A percentile compares a stretch with the other conserved stretches of the same genome.
Conservation (phyloP, 1,284 basidiomycete species). For the Testicularia cyperi region DNA sequence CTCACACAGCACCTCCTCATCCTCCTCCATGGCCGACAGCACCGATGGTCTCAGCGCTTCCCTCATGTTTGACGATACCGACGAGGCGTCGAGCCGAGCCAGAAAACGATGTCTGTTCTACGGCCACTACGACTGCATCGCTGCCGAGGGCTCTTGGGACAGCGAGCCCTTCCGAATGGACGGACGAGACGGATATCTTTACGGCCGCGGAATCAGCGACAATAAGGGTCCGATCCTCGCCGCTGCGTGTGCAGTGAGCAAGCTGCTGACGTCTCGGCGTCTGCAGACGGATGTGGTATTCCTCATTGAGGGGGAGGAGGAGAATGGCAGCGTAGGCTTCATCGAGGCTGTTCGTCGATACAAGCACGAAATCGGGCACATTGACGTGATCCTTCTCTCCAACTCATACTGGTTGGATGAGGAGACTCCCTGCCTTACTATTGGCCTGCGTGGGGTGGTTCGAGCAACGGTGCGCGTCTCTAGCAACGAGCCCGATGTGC, state of each 20-base stretch:
- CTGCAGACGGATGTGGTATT: constrained; percentile 86
- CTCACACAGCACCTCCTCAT: constrained; percentile 14
- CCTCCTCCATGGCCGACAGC: constrained; percentile 2
- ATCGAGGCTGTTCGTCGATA: constrained; percentile 72
- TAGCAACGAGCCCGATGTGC: constrained; percentile 69
- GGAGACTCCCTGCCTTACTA: constrained; percentile 90
- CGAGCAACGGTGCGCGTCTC: constrained; percentile 74
- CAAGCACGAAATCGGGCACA: constrained; percentile 63
- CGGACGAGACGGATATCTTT: constrained; percentile 86
- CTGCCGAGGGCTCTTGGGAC: constrained; percentile 67
- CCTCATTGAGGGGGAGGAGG: constrained; percentile 93
- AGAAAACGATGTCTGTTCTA: constrained; percentile 47
- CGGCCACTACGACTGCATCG: constrained; percentile 56
- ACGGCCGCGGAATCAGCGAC: constrained; percentile 77
- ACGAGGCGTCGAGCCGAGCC: constrained; percentile 1
- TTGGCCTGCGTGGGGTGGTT: constrained; percentile 89
- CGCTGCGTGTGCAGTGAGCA: constrained; percentile 81
- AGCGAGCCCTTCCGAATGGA: constrained; percentile 80
- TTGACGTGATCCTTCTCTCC: constrained; percentile 57
- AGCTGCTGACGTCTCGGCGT: constrained; percentile 71
- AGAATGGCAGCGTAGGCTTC: constrained; percentile 85
- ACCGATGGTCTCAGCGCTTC: constrained; percentile 19
- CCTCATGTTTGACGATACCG: constrained; percentile 26
- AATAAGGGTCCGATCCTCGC: constrained; percentile 93
- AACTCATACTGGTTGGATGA: constrained; percentile 98